phyloP scores from a whole-genome alignment of 1,284 basidiomycete genomes.

The Fistulina hepatica region DNA sequence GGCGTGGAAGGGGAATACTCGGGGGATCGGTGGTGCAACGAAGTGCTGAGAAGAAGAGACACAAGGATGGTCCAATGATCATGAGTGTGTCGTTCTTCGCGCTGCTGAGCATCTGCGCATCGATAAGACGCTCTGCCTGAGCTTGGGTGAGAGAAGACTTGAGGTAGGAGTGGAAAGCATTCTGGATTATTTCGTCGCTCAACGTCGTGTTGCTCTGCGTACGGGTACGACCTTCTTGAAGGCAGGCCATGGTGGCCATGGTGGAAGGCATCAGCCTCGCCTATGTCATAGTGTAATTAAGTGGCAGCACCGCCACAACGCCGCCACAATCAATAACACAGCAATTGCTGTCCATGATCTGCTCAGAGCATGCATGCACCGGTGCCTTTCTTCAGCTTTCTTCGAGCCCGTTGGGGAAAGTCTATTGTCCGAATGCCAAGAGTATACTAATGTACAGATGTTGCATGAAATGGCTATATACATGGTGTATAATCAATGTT shows the following conservation, averaged over 20 bases:
- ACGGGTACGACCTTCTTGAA: neutral
- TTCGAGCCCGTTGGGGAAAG: no score
- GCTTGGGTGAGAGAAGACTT: constrained; percentile 65
- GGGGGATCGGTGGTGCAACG: constrained; percentile 48
- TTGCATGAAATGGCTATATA: no score
- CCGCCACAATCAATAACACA: no score
- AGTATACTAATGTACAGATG: no score
- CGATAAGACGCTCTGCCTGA: constrained; percentile 60
- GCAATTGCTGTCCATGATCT: no score
- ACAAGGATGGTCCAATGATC: constrained; percentile 62
- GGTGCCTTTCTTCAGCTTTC: no score
- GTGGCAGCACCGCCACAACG: no score
- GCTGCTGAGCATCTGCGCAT: constrained; percentile 57
- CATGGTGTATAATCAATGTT: no score
- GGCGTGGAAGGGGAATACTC: constrained; percentile 40
- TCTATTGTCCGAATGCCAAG: no score
- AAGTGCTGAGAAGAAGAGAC: constrained; percentile 55
- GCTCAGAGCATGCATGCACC: no score
- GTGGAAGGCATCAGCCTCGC: no score
- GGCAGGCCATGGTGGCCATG: neutral
- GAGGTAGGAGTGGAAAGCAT: constrained; percentile 70
- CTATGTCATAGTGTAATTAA: no score
- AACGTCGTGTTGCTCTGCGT: neutral
- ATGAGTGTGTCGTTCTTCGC: constrained; percentile 64
- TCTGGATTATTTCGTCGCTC: constrained; percentile 35